A percentile compares a stretch with the other conserved stretches of the same genome.
Conservation (phyloP, 768 basidiomycete species). For the Serendipita sp. region DNA sequence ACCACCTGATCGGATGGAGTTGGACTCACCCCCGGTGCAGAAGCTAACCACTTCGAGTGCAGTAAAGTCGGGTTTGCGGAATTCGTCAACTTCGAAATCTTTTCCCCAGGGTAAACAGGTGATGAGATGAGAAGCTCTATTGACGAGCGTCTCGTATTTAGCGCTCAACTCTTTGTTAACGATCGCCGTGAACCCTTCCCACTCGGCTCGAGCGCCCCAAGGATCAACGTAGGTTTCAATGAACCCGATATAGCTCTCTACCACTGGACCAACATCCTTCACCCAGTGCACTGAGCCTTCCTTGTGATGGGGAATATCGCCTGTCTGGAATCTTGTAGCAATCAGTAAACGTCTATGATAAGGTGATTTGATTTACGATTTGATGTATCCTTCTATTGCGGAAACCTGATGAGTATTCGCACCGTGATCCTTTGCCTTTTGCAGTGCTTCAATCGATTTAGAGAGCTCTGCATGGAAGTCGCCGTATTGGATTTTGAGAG, state of each 20-base stretch:
- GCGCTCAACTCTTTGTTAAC: slow-evolving; percentile 72
- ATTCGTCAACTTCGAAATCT: slow-evolving; percentile 34
- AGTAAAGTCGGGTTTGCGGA: slow-evolving; percentile 71
- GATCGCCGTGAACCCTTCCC: slow-evolving; percentile 87
- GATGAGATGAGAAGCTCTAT: slow-evolving; percentile 62
- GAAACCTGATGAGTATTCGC: slow-evolving; percentile 55
- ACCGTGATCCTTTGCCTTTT: slow-evolving; percentile 57
- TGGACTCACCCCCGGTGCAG: slow-evolving; percentile 54
- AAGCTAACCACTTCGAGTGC: slow-evolving; percentile 72
- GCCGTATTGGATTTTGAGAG: slow-evolving; percentile 53
- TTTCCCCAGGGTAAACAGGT: slow-evolving; percentile 66
- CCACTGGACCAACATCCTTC: slow-evolving; percentile 71
- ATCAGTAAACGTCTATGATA: not conserved
- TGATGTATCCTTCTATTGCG: slow-evolving; percentile 66
- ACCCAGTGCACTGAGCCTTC: slow-evolving; percentile 70
- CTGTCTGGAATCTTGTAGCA: slow-evolving; percentile 47
- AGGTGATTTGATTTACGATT: slow-evolving; percentile 36
- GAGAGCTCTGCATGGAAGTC: slow-evolving; percentile 48
- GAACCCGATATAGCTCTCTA: slow-evolving; percentile 79
- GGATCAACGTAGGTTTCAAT: slow-evolving; percentile 81
- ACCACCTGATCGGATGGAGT: not conserved
- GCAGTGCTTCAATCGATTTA: slow-evolving; percentile 39
- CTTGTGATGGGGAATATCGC: slow-evolving; percentile 67
- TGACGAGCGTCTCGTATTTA: slow-evolving; percentile 65
- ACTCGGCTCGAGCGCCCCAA: slow-evolving; percentile 80